These are phyloP conservation scores for Cyclanthera cordifolia DNA, from an alignment of 306 rosid species.

Conservation along the genomic window DNA sequence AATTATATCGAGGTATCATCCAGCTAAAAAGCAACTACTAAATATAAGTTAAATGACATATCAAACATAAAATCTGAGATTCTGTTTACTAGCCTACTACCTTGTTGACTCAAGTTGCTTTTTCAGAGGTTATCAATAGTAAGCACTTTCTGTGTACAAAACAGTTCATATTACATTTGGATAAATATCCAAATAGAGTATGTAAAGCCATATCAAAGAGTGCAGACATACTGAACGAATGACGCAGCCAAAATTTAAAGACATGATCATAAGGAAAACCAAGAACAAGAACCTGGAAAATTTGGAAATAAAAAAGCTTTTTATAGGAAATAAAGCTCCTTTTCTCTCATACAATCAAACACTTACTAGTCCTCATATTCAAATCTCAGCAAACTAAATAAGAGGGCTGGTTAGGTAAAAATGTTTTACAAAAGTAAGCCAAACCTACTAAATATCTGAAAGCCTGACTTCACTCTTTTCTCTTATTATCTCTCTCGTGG, in stretches of 20 bases:
- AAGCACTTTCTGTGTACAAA: conserved; percentile 69
- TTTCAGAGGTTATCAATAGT: conserved; percentile 58
- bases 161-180: conserved; percentile 47
- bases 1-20: conserved; percentile 19
- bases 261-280: neutral
- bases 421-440: neutral
- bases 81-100: conserved; percentile 73
- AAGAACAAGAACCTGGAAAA: neutral
- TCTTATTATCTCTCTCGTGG: too few relatives aligned
- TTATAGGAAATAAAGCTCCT: too few relatives aligned
- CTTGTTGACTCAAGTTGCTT: conserved; percentile 75
- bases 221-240: conserved; percentile 6
- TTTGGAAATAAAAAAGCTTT: neutral
- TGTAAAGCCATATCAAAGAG: conserved; percentile 21
- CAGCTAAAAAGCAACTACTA: conserved; percentile 30
- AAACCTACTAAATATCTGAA: neutral
- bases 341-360: neutral
- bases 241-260: neutral
- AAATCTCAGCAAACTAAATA: neutral
- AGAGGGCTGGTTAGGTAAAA: neutral
- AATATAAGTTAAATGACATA: conserved; percentile 47
- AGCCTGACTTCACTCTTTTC: neutral
- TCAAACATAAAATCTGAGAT: conserved; percentile 47
- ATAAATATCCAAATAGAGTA: conserved; percentile 29
- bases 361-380: neutral